Base-by-base conservation (phyloP, 2,329 filamentous ascomycete genomes). In the Podosphaera fusca region DNA sequence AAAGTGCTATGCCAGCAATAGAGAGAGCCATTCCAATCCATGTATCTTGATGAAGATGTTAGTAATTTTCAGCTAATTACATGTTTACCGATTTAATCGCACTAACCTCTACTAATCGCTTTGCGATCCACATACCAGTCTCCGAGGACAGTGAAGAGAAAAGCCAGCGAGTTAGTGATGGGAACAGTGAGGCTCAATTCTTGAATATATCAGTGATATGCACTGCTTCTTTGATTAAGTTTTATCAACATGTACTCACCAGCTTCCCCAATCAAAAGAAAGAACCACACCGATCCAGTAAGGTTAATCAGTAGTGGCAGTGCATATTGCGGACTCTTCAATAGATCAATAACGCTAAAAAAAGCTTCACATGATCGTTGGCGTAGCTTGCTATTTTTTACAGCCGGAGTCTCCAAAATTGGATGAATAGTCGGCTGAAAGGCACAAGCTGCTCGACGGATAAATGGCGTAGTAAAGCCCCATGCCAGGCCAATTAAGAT, bases 41-140 rank as follows among this genome's bases (percentile, higher is more conserved):
- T 0, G 87, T 94, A 68, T 90, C 87, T 87, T 60, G 38, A 36
- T 46, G 47, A 31, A 40, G 35, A 12, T 40, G 53, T 59, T 40
- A 58, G 59, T 51, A 14, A 56, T 38, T 40, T 21, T 14, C 46
- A 40, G 35, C 8, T n/a, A 21, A 52, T n/a, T 3, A 21, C 21
- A 21, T 21, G 12, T 38, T 12, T 42, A 30, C 7, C 31, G 9
- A 42, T 57, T 55, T 42, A 47, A 36, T 33, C 46, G 71, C 77
- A 31, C 31, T 65, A 72, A 88, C 86, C 80, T 74, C 80, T 77
- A 63, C 82, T 85, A 60, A 96, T 94, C 1, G 89, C 84, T 69
- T 95, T 96, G 59, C 81, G 81, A 65, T 95, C 90, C 0, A 90
- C 87, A 74, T 84, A 94, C 88, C 89, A 96, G 64, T 96, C 90